Base-by-base conservation (phyloP, 768 basidiomycete genomes). In the Pisolithus orientalis region DNA sequence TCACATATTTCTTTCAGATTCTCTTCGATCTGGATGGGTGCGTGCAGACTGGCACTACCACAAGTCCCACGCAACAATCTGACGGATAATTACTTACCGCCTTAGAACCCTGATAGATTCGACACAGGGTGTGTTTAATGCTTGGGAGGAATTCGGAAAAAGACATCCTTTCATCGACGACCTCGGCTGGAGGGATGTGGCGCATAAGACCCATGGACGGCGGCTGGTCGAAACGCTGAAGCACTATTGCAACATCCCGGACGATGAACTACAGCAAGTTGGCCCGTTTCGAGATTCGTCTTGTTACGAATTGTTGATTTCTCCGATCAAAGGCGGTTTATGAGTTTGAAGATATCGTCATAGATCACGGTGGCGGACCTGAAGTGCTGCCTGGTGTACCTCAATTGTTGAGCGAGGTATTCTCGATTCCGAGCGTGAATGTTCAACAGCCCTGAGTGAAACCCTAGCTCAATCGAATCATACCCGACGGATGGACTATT, bases 281-380 rank as follows among this genome's bases (percentile, higher is more conserved):
- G 51, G 76, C 50, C 39, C n/a, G 39, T 51, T 16, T 28, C 39
- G 44, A 49, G 25, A 29, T 29, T 45, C 3, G 44, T 29, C 16
- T 45, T 27, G 10, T 43, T 10, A 31, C 3, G 27, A 1, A 6
- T 5, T 9, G 24, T n/a, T 28, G 10, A n/a, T 14, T 7, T 14
- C 13, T 44, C 16, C 27, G 34, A 34, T 31, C 87, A 85, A 66
- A 72, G 28, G 89, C 89, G 69, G 82, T 86, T 51, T 74, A 78
- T 57, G 80, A 88, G 24, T 94, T 93, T 59, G 91, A 94, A 66
- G 72, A 82, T 34, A 79, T 84, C 63, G 89, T 93, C 40, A 78
- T 84, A 57, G 64, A 79, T 60, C 57, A 62, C 29, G 53, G 57
- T 76, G 79, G 42, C 5, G 65, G 57, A 3, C 80, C 85, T 21